phyloP scores from a whole-genome alignment of 345 rosid genomes.

The Salix exigua region DNA sequence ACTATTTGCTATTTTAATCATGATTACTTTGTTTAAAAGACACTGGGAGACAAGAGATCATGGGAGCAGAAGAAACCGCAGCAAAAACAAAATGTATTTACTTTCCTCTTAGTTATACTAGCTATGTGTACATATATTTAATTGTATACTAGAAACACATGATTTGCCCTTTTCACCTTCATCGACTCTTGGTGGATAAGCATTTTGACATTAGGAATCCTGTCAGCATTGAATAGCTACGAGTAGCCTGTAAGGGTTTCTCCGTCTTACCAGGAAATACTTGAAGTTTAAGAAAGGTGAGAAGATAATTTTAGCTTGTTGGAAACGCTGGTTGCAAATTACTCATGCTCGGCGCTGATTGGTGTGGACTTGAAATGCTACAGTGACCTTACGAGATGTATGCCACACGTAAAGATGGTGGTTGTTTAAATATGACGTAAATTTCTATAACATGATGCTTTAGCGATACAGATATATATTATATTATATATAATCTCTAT shows the following conservation, averaged over 20 bases:
- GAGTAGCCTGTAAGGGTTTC: background rate
- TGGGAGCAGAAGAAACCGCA: constrained; percentile 19
- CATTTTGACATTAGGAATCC: background rate
- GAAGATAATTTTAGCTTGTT: too few species aligned
- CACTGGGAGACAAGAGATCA: constrained; percentile 42
- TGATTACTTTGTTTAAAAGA: constrained; percentile 31
- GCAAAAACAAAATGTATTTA: background rate
- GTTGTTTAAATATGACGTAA: background rate
- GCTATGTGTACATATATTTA: background rate
- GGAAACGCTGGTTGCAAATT: too few species aligned
- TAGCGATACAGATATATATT: too few species aligned
- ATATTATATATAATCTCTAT: too few species aligned
- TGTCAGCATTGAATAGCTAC: background rate
- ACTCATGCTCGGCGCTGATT: too few species aligned
- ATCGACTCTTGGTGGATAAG: background rate
- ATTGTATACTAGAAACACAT: background rate
- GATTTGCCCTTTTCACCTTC: background rate
- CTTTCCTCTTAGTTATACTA: background rate
- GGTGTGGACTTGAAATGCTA: too few species aligned
- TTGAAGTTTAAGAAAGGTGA: too few species aligned
- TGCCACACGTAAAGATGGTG: background rate
- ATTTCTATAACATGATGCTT: too few species aligned
- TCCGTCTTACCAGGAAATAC: background rate
- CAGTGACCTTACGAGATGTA: background rate
- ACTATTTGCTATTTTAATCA: constrained; percentile 21